Base-by-base conservation (phyloP, 306 rosid species). In the Cotoneaster glaucophyllus region DNA sequence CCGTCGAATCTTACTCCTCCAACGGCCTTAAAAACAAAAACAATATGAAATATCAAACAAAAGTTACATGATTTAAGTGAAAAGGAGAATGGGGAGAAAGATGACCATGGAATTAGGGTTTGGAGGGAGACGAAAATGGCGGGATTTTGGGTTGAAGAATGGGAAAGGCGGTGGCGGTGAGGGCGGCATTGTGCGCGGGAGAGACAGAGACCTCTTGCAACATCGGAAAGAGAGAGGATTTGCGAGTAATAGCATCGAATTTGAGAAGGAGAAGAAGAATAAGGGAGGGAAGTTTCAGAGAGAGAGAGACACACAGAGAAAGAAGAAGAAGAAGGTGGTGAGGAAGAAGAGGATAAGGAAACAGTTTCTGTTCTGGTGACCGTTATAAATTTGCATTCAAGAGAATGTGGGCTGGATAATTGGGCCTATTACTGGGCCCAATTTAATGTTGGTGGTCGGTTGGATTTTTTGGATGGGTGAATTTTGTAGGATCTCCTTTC, bases 1-100 rank as follows among this genome's bases (percentile, higher is more conserved):
- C 87, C 73, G 67, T 84, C 83, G 61, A 81, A 81, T 62, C 83
- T 58, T 64, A 84, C 69, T 29, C 82, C 82, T 73, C 65, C 62
- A 37, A 53, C 64, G 37, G 39, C 81, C 78, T 74, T 14, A 4
- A 41, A 14, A 3, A 37, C 28, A 4, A 32, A 74, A 67, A 1
- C 11, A 22, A 67, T 6, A 17, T 11, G 15, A 28, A 29, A 34
- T 12, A 68, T 39, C 48, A 69, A 6, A 11, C 43, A 11, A 41
- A 28, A 74, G 50, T 63, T n/a, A 45, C 37, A 28, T 1, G 4
- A 41, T 44, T 44, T 6, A 52, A 6, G 2, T 6, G 32, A 6
- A 18, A 44, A 26, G 13, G 50, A 25, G 10, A 69, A 14, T 14
- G 24, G 34, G 67, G 19, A 19, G 4, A 13, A 66, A 29, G 64